Percentiles rank a stretch among this genome's conserved stretches.
These are phyloP conservation scores for Dictyostelium capitatum DNA, from an alignment of 78 protist species.

Conservation along the genomic window DNA sequence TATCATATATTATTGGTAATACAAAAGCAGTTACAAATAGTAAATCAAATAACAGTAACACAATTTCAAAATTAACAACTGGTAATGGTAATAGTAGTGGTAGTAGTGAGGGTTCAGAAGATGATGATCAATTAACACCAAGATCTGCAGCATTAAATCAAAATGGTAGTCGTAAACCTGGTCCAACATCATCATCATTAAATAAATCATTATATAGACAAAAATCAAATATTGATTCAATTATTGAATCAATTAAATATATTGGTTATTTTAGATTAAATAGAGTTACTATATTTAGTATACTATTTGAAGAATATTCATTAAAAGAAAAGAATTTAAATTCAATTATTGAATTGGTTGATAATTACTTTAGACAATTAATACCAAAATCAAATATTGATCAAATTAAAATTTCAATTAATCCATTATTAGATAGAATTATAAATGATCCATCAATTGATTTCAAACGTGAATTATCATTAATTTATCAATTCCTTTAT, in stretches of 20 bases:
- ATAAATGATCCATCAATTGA: constrained; percentile 28
- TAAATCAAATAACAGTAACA: neutral
- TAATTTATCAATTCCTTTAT: neutral
- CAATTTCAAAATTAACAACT: neutral
- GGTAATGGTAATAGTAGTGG: constrained; percentile 5
- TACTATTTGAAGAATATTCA: constrained; percentile 24
- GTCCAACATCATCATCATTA: neutral
- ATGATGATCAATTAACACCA: neutral
- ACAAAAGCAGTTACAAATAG: neutral
- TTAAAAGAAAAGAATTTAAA: neutral
- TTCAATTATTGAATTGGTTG: neutral
- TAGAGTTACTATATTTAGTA: neutral
- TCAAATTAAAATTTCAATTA: neutral
- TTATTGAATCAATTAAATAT: constrained; percentile 8
- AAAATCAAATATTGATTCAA: neutral
- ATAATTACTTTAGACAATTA: neutral
- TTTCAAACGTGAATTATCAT: constrained; percentile 8
- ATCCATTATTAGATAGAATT: neutral
- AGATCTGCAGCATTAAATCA: no score
- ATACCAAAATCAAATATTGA: constrained; percentile 7
- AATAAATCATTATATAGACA: neutral
- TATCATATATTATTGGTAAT: neutral
- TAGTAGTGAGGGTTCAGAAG: constrained; percentile 12
- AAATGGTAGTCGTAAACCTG: no score
- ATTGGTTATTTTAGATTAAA: constrained; percentile 32